Percentiles rank a stretch among this genome's conserved stretches.
phyloP scores from a whole-genome alignment of 129 eudicot genomes.

The Ambrosia trifida region DNA sequence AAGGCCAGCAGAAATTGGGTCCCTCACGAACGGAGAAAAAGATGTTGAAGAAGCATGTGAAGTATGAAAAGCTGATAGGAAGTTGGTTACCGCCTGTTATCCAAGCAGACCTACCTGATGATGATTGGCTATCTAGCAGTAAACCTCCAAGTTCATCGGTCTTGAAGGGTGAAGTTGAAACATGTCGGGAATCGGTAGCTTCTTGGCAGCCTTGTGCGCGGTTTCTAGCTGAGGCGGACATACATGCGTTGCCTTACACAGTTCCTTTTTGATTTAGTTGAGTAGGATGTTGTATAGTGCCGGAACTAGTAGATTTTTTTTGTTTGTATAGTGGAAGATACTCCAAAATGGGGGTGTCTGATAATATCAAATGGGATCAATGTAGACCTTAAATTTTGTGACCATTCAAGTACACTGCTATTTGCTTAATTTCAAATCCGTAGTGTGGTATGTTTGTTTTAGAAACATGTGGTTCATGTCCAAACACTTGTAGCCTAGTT shows the following conservation, averaged over 20 bases:
- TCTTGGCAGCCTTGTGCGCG: slow-evolving; percentile 50
- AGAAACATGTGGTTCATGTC: no score
- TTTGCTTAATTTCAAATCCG: no score
- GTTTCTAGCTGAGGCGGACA: slow-evolving; percentile 50
- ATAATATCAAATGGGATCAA: neutral
- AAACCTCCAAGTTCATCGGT: neutral
- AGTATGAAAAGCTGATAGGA: slow-evolving; percentile 40
- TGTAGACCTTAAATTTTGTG: no score
- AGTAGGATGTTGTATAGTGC: slow-evolving; percentile 22
- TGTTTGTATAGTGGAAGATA: slow-evolving; percentile 10
- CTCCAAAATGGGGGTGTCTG: slow-evolving; percentile 16
- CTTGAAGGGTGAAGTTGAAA: slow-evolving; percentile 8
- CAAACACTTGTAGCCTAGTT: no score
- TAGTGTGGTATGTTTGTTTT: no score
- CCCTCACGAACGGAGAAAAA: slow-evolving; percentile 29
- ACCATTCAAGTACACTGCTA: no score
- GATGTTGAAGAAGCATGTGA: slow-evolving; percentile 15
- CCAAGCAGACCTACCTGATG: slow-evolving; percentile 23
- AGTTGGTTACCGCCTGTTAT: slow-evolving; percentile 38
- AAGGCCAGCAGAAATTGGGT: slow-evolving; percentile 1
- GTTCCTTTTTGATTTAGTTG: slow-evolving; percentile 54
- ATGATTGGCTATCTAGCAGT: slow-evolving; percentile 50
- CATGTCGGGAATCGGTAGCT: slow-evolving; percentile 27
- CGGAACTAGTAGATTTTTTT: neutral
- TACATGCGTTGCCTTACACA: slow-evolving; percentile 69